Percentiles rank a stretch among this genome's conserved stretches.
Evolutionary conservation across 2,329 filamentous ascomycete genomes (phyloP).

Genomic region (Chrysoporthe austroafricana): DNA sequence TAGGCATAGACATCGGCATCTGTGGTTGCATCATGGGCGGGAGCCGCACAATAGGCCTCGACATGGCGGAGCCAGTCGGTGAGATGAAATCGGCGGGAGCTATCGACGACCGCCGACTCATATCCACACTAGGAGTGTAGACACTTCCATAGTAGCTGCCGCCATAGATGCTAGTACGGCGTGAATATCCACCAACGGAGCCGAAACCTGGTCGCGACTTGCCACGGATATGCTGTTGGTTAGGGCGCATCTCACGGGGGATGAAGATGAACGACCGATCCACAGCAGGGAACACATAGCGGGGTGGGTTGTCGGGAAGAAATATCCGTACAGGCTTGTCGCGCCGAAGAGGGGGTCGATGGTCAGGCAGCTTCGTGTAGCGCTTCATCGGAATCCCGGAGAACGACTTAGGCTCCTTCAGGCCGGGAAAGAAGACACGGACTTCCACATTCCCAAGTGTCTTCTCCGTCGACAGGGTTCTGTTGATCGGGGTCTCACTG

Average conservation of each 20-base stretch:
- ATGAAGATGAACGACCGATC: slow-evolving; percentile 99
- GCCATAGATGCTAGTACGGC: slow-evolving; percentile 81
- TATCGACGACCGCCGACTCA: slow-evolving; percentile 86
- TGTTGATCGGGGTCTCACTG: slow-evolving; percentile 69
- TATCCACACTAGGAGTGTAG: slow-evolving; percentile 82
- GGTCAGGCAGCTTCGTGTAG: slow-evolving; percentile 92
- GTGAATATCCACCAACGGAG: slow-evolving; percentile 69
- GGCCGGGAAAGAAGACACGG: slow-evolving; percentile 76
- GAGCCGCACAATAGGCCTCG: slow-evolving; percentile 82
- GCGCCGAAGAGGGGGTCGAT: slow-evolving; percentile 87
- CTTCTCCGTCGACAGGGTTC: slow-evolving; percentile 81
- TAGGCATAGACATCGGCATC: slow-evolving; percentile 31
- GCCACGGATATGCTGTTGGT: slow-evolving; percentile 79
- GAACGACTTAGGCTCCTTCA: slow-evolving; percentile 73
- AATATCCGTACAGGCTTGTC: slow-evolving; percentile 97
- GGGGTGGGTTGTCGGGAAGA: slow-evolving; percentile 75
- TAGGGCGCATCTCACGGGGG: slow-evolving; percentile 87
- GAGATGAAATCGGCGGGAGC: slow-evolving; percentile 75
- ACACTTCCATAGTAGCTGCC: slow-evolving; percentile 71
- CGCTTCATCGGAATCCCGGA: slow-evolving; percentile 81
- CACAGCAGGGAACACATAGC: slow-evolving; percentile 87
- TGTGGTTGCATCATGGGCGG: slow-evolving; percentile 61
- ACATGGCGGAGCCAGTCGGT: slow-evolving; percentile 77
- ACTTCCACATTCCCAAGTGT: slow-evolving; percentile 85
- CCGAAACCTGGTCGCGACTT: slow-evolving; percentile 74